Evolutionary conservation across 78 protist genomes (phyloP).

Genomic region (Bodo saltans): DNA sequence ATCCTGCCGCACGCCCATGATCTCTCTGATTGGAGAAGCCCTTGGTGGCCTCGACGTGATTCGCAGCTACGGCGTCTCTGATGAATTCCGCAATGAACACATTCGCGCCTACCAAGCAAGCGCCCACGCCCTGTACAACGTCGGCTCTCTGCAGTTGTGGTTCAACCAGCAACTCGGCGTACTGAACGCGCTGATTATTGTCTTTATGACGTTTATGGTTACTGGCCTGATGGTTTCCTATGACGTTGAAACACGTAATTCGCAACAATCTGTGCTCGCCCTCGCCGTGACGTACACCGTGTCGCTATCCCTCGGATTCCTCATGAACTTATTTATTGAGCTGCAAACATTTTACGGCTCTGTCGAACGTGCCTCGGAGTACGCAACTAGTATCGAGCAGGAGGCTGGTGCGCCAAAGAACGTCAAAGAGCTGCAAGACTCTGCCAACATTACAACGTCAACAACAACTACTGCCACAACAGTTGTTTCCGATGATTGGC

Average conservation of each 20-base stretch:
- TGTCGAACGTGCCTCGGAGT: slow-evolving; percentile 50
- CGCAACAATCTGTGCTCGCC: too few species aligned
- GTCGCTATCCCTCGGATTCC: too few species aligned
- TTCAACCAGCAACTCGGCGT: too few species aligned
- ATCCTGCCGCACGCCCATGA: background rate
- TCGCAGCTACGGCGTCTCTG: background rate
- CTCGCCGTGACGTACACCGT: too few species aligned
- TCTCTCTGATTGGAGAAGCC: background rate
- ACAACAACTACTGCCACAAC: background rate
- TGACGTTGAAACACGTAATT: too few species aligned
- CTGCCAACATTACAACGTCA: too few species aligned
- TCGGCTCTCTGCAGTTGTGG: background rate
- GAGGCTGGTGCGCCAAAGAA: too few species aligned
- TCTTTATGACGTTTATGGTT: background rate
- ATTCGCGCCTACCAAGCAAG: background rate
- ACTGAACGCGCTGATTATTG: background rate
- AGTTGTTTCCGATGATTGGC: background rate
- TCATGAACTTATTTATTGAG: background rate
- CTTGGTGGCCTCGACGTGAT: background rate
- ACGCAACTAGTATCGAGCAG: slow-evolving; percentile 17
- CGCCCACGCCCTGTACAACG: background rate
- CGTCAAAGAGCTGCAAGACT: background rate
- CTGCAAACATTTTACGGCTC: slow-evolving; percentile 44
- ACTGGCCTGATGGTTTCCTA: slow-evolving; percentile 6
- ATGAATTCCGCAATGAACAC: background rate